Evolutionary conservation across 2,329 filamentous ascomycete species (phyloP).

Genomic region (Fusarium albidum): DNA sequence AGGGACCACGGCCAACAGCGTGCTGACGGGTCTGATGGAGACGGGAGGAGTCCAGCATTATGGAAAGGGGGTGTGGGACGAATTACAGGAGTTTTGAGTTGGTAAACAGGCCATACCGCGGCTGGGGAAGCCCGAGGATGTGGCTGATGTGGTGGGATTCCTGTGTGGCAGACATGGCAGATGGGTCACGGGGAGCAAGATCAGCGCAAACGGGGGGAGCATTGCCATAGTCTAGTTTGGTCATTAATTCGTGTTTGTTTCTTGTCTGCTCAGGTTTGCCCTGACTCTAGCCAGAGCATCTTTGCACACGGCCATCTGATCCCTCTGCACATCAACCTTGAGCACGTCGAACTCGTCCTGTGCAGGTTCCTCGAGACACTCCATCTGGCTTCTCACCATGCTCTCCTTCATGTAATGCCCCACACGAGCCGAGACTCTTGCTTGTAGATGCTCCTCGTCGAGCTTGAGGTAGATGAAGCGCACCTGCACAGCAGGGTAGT

Average conservation of each 20-base stretch:
- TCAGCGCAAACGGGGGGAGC: conserved; percentile 1
- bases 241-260: not conserved
- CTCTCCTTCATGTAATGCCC: conserved; percentile 12
- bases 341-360: not conserved
- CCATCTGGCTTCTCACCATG: conserved; percentile 7
- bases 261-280: not conserved
- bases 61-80: not conserved
- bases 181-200: conserved; percentile 4
- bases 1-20: not conserved
- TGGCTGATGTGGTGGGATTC: conserved; percentile 2
- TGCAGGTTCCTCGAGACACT: conserved; percentile 1
- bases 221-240: not conserved
- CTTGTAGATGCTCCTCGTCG: not conserved
- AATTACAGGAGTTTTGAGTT: conserved; percentile 4
- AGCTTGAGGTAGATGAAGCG: conserved; percentile 12
- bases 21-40: not conserved
- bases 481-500: conserved; percentile 2
- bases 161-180: not conserved
- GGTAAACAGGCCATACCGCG: not conserved
- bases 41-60: conserved; percentile 2
- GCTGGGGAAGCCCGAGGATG: not conserved
- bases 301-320: not conserved
- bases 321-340: not conserved
- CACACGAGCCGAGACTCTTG: not conserved
- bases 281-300: not conserved